Conservation (phyloP, 257 asterid species). For the Przewalskia tangutica region DNA sequence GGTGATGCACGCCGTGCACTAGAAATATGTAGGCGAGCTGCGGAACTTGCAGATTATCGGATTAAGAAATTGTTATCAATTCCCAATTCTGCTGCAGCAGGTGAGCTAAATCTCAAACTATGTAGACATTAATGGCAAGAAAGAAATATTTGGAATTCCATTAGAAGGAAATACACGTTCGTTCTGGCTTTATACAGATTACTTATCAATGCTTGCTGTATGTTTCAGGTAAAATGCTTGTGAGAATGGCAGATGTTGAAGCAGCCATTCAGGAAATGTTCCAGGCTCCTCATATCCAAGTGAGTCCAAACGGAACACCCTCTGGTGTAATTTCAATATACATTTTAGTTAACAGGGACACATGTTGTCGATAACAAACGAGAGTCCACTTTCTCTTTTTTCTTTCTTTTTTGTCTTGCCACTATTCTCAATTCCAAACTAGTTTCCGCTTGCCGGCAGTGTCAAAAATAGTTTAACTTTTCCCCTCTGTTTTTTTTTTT, state of each 20-base stretch:
- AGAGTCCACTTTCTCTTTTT: background rate
- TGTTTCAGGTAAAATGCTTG: slow-evolving; percentile 47
- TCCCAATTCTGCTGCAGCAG: slow-evolving; percentile 39
- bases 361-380: background rate
- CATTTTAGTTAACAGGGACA: background rate
- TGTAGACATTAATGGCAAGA: background rate
- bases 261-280: slow-evolving; percentile 93
- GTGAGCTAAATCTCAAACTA: slow-evolving; percentile 6
- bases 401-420: background rate
- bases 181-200: background rate
- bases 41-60: slow-evolving; percentile 83
- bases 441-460: background rate
- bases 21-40: slow-evolving; percentile 96
- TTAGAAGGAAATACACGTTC: background rate
- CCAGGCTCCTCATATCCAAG: slow-evolving; percentile 98
- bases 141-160: background rate
- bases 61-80: slow-evolving; percentile 30
- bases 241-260: slow-evolving; percentile 74
- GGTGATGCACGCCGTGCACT: slow-evolving; percentile 99
- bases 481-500: background rate
- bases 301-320: slow-evolving; percentile 21
- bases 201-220: background rate
- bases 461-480: background rate
- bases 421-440: background rate
- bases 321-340: background rate